phyloP scores from a whole-genome alignment of 768 basidiomycete species.

The Rhizopogon vinicolor region DNA sequence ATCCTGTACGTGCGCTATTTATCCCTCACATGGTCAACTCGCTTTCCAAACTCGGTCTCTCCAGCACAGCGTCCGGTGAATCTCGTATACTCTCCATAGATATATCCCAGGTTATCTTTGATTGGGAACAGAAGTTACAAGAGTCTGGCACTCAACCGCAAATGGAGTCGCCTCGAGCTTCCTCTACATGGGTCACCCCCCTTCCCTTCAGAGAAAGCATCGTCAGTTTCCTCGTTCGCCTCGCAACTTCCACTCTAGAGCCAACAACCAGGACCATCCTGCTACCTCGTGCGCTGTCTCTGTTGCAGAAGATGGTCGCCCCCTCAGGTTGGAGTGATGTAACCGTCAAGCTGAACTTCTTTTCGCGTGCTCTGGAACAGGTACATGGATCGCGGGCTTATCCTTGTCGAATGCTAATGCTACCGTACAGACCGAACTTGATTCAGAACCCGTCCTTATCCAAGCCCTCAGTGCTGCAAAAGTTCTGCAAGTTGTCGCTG shows the following conservation, averaged over 20 bases:
- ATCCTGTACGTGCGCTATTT: constrained; percentile 87
- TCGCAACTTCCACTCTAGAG: constrained; percentile 67
- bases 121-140: constrained; percentile 79
- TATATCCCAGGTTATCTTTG: constrained; percentile 84
- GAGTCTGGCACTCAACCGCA: constrained; percentile 17
- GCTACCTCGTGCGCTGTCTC: constrained; percentile 56
- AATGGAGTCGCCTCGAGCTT: constrained; percentile 22
- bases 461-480: constrained; percentile 80
- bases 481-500: constrained; percentile 81
- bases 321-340: constrained; percentile 89
- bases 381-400: constrained; percentile 34
- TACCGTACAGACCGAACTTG: constrained; percentile 60
- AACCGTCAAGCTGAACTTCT: constrained; percentile 86
- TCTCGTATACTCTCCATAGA: constrained; percentile 87
- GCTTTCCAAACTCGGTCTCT: constrained; percentile 83
- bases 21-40: constrained; percentile 92
- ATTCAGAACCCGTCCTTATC: constrained; percentile 54
- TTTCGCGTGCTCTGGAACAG: constrained; percentile 78
- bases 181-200: constrained; percentile 63
- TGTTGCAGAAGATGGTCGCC: constrained; percentile 76
- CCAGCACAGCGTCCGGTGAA: constrained; percentile 64
- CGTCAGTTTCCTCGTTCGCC: constrained; percentile 92
- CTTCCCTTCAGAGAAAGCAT: constrained; percentile 81
- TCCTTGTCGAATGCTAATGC: constrained; percentile 4
- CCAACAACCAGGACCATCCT: constrained; percentile 37